Conservation (phyloP, 2,329 filamentous ascomycete species). For the Sclerotinia borealis region DNA sequence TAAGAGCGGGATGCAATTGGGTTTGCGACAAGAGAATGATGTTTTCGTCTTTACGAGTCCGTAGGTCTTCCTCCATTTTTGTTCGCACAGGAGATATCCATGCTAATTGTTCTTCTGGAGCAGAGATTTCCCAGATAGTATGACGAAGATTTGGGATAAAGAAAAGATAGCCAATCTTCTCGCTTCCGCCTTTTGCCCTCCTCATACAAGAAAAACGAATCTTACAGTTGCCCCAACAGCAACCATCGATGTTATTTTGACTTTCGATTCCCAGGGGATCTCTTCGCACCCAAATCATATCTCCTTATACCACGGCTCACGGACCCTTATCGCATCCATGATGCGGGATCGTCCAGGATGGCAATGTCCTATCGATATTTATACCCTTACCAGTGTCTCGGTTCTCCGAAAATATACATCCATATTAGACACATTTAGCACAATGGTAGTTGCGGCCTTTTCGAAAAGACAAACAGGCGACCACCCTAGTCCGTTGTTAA, state of each 20-base stretch:
- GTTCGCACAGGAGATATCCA: not conserved
- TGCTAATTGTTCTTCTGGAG: constrained; percentile 4
- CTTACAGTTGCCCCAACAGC: constrained; percentile 38
- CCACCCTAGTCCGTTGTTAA: constrained; percentile 57
- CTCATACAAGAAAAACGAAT: constrained; percentile 25
- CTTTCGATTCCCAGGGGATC: constrained; percentile 78
- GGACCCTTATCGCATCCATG: constrained; percentile 62
- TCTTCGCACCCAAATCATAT: constrained; percentile 92
- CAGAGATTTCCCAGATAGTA: constrained; percentile 79
- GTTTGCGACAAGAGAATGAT: constrained; percentile 67
- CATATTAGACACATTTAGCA: constrained; percentile 69
- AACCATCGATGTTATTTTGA: constrained; percentile 59
- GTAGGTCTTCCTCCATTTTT: constrained; percentile 37
- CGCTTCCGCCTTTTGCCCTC: constrained; percentile 64
- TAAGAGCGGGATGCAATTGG: constrained; percentile 71
- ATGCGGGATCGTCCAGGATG: constrained; percentile 58
- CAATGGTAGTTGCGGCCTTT: constrained; percentile 53
- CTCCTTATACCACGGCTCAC: constrained; percentile 77
- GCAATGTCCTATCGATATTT: constrained; percentile 72
- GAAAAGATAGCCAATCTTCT: constrained; percentile 65
- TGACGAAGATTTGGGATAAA: constrained; percentile 72
- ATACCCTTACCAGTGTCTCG: constrained; percentile 70
- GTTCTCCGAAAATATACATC: constrained; percentile 75
- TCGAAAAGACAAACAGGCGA: constrained; percentile 37
- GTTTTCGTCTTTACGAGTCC: constrained; percentile 79